Percentiles rank a stretch among this genome's conserved stretches.
phyloP scores from a whole-genome alignment of 495 filamentous ascomycete genomes.

The Cercophora samala region DNA sequence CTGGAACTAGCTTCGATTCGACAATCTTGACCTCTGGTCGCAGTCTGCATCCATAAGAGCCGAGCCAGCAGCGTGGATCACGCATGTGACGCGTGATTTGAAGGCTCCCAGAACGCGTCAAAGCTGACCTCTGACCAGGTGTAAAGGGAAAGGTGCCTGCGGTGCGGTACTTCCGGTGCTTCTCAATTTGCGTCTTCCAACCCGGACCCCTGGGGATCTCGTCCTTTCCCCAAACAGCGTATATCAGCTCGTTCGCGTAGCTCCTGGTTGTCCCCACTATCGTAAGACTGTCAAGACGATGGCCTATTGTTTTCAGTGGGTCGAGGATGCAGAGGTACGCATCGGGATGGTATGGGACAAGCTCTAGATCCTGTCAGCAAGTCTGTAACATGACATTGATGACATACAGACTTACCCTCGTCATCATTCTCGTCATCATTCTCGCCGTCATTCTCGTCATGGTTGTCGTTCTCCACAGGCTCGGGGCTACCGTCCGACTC shows the following conservation, averaged over 20 bases:
- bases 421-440: neutral
- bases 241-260: slow-evolving; percentile 22
- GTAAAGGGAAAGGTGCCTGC: slow-evolving; percentile 25
- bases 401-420: neutral
- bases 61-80: slow-evolving; percentile 19
- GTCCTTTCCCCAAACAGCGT: slow-evolving; percentile 21
- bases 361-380: neutral
- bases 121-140: slow-evolving; percentile 22
- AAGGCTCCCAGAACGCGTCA: slow-evolving; percentile 17
- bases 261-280: slow-evolving; percentile 25
- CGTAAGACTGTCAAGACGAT: slow-evolving; percentile 23
- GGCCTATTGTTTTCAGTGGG: slow-evolving; percentile 24
- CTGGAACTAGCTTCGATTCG: neutral
- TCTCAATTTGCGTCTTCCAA: neutral
- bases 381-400: neutral
- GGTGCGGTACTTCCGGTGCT: slow-evolving; percentile 20
- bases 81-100: slow-evolving; percentile 15
- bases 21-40: slow-evolving; percentile 11
- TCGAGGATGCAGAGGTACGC: slow-evolving; percentile 24
- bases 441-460: no score
- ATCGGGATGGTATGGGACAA: slow-evolving; percentile 22
- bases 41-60: slow-evolving; percentile 18
- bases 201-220: neutral
- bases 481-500: neutral
- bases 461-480: neutral